These are phyloP conservation scores for Ophiocordyceps camponoti-rufipedis DNA, from an alignment of 2,329 filamentous ascomycete genomes.

Conservation along the genomic window DNA sequence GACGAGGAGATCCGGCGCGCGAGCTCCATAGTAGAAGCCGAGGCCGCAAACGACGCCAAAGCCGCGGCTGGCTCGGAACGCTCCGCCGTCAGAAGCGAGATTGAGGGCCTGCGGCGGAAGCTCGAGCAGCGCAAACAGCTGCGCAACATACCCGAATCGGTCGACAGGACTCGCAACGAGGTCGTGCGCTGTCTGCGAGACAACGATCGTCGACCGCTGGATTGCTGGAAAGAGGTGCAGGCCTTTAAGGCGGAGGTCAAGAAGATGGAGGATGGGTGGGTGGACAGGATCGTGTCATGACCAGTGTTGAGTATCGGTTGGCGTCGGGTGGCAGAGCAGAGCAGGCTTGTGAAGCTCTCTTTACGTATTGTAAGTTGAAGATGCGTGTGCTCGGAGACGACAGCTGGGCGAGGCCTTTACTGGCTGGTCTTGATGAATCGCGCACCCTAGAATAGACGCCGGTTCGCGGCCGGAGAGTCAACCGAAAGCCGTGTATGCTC, in stretches of 20 bases:
- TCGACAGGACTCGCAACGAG: slow-evolving; percentile 57
- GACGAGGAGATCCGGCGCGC: slow-evolving; percentile 21
- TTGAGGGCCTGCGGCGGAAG: slow-evolving; percentile 37
- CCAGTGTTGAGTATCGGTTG: too few relatives aligned
- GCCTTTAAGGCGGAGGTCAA: slow-evolving; percentile 79
- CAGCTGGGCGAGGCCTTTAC: not conserved
- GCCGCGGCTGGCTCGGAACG: slow-evolving; percentile 17
- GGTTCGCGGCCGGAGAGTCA: too few relatives aligned
- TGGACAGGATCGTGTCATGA: slow-evolving; percentile 51
- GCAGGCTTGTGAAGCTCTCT: too few relatives aligned
- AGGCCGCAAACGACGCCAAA: slow-evolving; percentile 34
- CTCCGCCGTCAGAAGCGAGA: slow-evolving; percentile 38
- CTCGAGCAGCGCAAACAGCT: slow-evolving; percentile 46
- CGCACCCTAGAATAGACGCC: too few relatives aligned
- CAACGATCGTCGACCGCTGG: slow-evolving; percentile 73
- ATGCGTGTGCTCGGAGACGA: not conserved
- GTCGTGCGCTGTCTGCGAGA: slow-evolving; percentile 66
- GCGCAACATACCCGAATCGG: slow-evolving; percentile 48
- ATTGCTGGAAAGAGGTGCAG: slow-evolving; percentile 91
- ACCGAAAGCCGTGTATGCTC: too few relatives aligned
- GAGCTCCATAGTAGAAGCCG: slow-evolving; percentile 30
- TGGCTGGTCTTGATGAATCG: too few relatives aligned
- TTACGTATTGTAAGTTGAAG: too few relatives aligned
- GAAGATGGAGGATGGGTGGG: slow-evolving; percentile 70
- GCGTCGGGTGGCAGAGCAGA: too few relatives aligned